These are phyloP conservation scores for Kwoniella newhampshirensis DNA, from an alignment of 768 basidiomycete species.

Conservation along the genomic window DNA sequence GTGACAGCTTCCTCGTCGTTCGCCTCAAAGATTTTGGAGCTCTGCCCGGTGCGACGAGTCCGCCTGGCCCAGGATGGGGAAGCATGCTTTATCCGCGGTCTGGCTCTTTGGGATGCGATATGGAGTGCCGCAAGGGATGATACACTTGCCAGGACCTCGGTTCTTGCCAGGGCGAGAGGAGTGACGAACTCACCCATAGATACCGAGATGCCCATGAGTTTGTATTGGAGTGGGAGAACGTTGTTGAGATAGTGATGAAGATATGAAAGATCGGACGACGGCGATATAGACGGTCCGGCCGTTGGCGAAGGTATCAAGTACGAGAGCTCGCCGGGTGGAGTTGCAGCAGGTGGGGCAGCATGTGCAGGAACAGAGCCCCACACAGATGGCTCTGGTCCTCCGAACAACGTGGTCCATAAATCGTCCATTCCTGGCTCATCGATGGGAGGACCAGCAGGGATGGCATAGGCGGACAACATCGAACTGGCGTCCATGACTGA, in stretches of 20 bases:
- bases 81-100: neutral
- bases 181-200: slow-evolving; percentile 19
- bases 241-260: slow-evolving; percentile 29
- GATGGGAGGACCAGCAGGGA: no score
- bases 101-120: slow-evolving; percentile 18
- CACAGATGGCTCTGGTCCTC: no score
- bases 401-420: no score
- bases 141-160: slow-evolving; percentile 12
- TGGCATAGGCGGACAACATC: no score
- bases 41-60: no score
- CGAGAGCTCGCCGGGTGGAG: no score
- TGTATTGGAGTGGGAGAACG: slow-evolving; percentile 27
- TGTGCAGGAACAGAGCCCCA: no score
- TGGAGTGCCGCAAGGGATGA: slow-evolving; percentile 26
- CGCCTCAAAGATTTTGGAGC: neutral
- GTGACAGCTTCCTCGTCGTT: slow-evolving; percentile 16
- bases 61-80: neutral
- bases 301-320: slow-evolving; percentile 1
- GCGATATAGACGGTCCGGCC: neutral
- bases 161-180: slow-evolving; percentile 19
- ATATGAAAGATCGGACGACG: slow-evolving; percentile 13
- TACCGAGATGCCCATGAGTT: slow-evolving; percentile 1
- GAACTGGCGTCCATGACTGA: no score
- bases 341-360: no score
- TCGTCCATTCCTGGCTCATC: no score